A percentile compares a stretch with the other conserved stretches of the same genome.
phyloP scores from a whole-genome alignment of 345 rosid species.

The Pseudoturritis turrita region DNA sequence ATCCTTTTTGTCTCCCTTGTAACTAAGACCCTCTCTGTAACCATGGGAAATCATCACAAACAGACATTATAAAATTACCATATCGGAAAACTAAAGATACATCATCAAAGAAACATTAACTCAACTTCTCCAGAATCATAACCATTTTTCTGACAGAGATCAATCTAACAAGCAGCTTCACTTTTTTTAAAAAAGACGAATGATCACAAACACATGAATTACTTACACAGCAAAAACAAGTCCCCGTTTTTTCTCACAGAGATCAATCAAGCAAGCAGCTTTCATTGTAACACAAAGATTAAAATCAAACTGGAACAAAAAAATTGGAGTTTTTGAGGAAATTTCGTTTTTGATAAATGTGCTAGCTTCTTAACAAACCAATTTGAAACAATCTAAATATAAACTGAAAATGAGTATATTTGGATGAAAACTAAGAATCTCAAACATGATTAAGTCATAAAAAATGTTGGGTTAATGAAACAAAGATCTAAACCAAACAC shows the following conservation, averaged over 20 bases:
- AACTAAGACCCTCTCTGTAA: constrained; percentile 8
- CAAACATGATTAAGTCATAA: neutral
- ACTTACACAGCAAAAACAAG: neutral
- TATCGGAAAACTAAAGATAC: neutral
- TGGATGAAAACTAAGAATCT: neutral
- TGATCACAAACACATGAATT: neutral
- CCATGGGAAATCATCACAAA: neutral
- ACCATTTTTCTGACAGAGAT: neutral
- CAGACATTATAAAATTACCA: neutral
- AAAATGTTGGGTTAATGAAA: neutral
- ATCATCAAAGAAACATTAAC: neutral
- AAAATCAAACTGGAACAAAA: neutral
- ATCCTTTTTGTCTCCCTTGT: constrained; percentile 21
- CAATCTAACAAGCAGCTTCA: neutral
- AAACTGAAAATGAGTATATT: neutral
- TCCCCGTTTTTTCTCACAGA: neutral
- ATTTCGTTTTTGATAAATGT: neutral
- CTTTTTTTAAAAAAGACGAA: neutral
- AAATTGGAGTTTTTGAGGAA: neutral
- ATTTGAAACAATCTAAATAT: neutral
- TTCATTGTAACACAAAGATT: neutral
- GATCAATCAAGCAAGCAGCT: neutral
- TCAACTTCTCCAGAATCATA: neutral
- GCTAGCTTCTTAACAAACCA: neutral
- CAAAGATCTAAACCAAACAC: neutral